Evolutionary conservation across 208 protist species (phyloP).

Genomic region (Trypanosoma brucei): DNA sequence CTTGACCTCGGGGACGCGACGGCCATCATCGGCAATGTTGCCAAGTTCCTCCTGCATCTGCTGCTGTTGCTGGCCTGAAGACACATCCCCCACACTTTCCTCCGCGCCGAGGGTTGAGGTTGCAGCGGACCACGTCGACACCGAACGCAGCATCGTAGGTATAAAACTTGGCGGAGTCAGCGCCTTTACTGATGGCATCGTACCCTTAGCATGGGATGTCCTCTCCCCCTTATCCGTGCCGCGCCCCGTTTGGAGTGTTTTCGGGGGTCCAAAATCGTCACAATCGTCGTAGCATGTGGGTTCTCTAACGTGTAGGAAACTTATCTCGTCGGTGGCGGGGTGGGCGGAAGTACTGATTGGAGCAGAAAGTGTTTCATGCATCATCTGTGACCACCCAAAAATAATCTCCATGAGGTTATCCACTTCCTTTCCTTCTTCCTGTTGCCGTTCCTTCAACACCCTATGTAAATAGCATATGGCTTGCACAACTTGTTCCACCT

Average conservation of each 20-base stretch:
- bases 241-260: background rate
- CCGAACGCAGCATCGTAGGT: background rate
- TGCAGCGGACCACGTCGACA: background rate
- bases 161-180: background rate
- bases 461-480: slow-evolving; percentile 6
- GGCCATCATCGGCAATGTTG: background rate
- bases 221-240: background rate
- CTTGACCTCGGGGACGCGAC: too few relatives aligned
- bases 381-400: slow-evolving; percentile 4
- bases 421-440: background rate
- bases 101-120: background rate
- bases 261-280: background rate
- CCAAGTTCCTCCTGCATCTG: background rate
- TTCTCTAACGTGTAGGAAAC: background rate
- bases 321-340: too few relatives aligned
- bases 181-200: background rate
- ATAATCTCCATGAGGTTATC: slow-evolving; percentile 4
- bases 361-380: slow-evolving; percentile 2
- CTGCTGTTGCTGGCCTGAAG: background rate
- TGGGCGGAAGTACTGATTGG: too few relatives aligned
- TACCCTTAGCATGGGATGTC: background rate
- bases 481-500: too few relatives aligned
- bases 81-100: background rate
- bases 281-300: background rate
- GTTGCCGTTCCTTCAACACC: background rate